A percentile compares a stretch with the other conserved stretches of the same genome.
Conservation (phyloP, 495 filamentous ascomycete genomes). For the Glarea lozoyensis region DNA sequence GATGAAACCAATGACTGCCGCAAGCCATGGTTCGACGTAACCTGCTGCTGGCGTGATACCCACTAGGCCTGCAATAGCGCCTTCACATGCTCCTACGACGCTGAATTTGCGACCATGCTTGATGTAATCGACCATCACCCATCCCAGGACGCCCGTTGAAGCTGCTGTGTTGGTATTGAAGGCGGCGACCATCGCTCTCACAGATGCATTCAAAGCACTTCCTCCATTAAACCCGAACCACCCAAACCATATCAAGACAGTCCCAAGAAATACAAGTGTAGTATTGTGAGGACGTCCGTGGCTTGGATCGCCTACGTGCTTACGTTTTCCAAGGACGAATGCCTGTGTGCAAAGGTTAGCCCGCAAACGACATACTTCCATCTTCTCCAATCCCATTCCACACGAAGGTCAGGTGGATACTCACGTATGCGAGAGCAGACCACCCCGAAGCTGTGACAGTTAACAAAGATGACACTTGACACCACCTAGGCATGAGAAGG, state of each 20-base stretch:
- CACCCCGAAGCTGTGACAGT: slow-evolving; percentile 72
- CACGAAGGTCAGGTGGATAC: too few relatives aligned
- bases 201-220: slow-evolving; percentile 44
- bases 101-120: slow-evolving; percentile 44
- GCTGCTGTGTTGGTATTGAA: slow-evolving; percentile 58
- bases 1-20: slow-evolving; percentile 50
- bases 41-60: slow-evolving; percentile 57
- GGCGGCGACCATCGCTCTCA: slow-evolving; percentile 47
- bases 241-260: slow-evolving; percentile 60
- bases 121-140: slow-evolving; percentile 50
- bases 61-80: slow-evolving; percentile 55
- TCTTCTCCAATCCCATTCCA: too few relatives aligned
- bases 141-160: slow-evolving; percentile 47
- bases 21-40: slow-evolving; percentile 47
- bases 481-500: too few relatives aligned
- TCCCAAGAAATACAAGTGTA: slow-evolving; percentile 65
- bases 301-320: slow-evolving; percentile 34
- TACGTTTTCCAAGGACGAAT: slow-evolving; percentile 44
- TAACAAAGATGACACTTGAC: too few relatives aligned
- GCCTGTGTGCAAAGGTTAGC: too few relatives aligned
- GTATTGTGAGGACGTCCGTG: slow-evolving; percentile 73
- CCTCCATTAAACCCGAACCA: slow-evolving; percentile 51
- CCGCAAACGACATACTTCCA: too few relatives aligned
- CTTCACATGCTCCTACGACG: slow-evolving; percentile 52
- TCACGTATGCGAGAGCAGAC: slow-evolving; percentile 19